Percentiles rank a stretch among this genome's conserved stretches.
These are phyloP conservation scores for Dovyalis caffra DNA, from an alignment of 345 rosid genomes.

Conservation along the genomic window DNA sequence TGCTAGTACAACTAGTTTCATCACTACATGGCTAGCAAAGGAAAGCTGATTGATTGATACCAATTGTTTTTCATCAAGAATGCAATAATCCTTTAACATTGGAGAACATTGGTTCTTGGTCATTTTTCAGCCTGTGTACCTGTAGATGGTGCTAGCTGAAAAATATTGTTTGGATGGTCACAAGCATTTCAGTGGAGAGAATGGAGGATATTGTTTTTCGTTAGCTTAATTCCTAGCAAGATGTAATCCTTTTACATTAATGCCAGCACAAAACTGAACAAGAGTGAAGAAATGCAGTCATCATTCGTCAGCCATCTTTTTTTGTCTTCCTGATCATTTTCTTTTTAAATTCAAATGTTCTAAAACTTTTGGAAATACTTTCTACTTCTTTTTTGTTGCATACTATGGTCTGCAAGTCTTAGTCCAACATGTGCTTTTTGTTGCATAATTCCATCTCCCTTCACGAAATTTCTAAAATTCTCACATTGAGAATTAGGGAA, in stretches of 20 bases:
- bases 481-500: too few species aligned
- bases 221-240: not conserved
- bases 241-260: not conserved
- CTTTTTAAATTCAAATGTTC: not conserved
- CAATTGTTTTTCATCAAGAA: not conserved
- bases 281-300: conserved; percentile 6
- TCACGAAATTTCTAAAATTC: not conserved
- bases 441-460: not conserved
- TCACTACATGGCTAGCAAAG: not conserved
- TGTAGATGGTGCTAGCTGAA: conserved; percentile 2
- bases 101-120: not conserved
- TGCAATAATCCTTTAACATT: not conserved
- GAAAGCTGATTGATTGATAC: not conserved
- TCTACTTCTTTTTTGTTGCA: not conserved
- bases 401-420: not conserved
- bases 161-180: not conserved
- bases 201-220: not conserved
- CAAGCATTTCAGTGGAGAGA: not conserved
- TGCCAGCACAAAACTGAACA: not conserved
- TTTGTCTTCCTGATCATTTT: not conserved
- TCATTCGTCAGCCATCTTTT: not conserved
- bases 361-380: not conserved
- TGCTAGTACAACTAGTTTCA: not conserved
- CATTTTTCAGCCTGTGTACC: not conserved
- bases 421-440: too few species aligned